Percentiles rank a stretch among this genome's conserved stretches.
Conservation (phyloP, 345 rosid genomes). For the Garcia nutans region DNA sequence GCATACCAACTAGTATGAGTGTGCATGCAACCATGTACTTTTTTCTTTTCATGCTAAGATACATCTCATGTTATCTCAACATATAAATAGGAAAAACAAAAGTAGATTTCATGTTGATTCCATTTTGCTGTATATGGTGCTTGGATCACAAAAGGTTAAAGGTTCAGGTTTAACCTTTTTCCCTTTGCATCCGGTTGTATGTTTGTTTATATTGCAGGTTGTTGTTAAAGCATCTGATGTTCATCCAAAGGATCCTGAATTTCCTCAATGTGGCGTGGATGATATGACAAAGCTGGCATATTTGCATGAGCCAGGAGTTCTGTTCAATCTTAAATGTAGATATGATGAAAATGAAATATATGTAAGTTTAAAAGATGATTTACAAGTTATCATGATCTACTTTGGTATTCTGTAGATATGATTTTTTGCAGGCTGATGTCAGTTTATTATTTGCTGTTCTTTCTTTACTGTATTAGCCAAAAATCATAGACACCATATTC, state of each 20-base stretch:
- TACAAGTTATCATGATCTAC: neutral
- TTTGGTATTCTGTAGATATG: neutral
- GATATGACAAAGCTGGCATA: slow-evolving; percentile 40
- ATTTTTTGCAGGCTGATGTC: neutral
- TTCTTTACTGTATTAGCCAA: neutral
- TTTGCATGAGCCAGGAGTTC: slow-evolving; percentile 35
- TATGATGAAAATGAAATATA: slow-evolving; percentile 32
- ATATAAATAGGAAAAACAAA: neutral
- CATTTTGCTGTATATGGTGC: neutral
- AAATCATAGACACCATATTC: neutral
- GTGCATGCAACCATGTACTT: neutral
- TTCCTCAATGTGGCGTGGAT: slow-evolving; percentile 29
- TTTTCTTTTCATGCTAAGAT: neutral
- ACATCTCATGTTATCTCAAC: no score
- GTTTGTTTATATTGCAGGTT: slow-evolving; percentile 17
- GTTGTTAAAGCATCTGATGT: slow-evolving; percentile 24
- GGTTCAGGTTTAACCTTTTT: slow-evolving; percentile 5
- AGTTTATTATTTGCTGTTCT: neutral
- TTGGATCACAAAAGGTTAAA: slow-evolving; percentile 5
- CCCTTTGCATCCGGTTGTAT: neutral
- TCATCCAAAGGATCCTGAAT: slow-evolving; percentile 32
- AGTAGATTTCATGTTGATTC: neutral
- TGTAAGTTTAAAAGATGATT: slow-evolving; percentile 20
- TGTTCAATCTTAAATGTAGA: slow-evolving; percentile 30
- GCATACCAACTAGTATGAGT: neutral